Evolutionary conservation across 345 rosid genomes (phyloP).

Genomic region (Eucalyptus guilfoylei): DNA sequence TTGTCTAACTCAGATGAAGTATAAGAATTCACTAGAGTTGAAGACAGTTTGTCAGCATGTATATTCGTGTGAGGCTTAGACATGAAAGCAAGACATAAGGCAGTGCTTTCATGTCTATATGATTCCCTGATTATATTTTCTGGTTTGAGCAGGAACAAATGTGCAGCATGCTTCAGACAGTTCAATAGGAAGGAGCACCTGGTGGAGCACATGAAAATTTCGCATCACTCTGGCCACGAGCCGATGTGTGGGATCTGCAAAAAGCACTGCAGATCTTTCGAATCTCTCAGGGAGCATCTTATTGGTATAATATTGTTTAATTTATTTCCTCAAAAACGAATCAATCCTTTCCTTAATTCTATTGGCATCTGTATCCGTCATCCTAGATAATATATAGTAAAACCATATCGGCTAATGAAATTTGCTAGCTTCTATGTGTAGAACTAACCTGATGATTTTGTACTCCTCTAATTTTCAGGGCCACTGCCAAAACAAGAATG

Average conservation of each 20-base stretch:
- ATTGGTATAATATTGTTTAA: slow-evolving; percentile 26
- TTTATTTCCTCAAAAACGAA: not conserved
- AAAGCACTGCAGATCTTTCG: slow-evolving; percentile 89
- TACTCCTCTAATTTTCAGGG: slow-evolving; percentile 15
- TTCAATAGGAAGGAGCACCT: slow-evolving; percentile 84
- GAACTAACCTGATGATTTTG: not conserved
- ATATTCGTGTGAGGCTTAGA: not conserved
- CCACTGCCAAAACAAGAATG: slow-evolving; percentile 91
- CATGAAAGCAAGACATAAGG: too few species aligned
- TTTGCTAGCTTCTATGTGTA: not conserved
- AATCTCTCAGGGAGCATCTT: slow-evolving; percentile 87
- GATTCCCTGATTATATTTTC: not conserved
- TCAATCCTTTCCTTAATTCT: not conserved
- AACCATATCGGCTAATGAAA: not conserved
- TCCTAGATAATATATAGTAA: not conserved
- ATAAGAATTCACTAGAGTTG: not conserved
- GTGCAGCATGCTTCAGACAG: slow-evolving; percentile 89
- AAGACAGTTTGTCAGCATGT: not conserved
- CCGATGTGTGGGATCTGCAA: slow-evolving; percentile 69
- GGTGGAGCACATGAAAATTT: slow-evolving; percentile 83
- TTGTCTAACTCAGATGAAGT: not conserved
- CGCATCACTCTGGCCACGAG: slow-evolving; percentile 79
- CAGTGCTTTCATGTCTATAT: not conserved
- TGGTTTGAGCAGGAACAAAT: slow-evolving; percentile 55
- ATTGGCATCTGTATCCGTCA: not conserved